Evolutionary conservation across 805 yeast genomes (phyloP), one percentile per base, ranked within the genome.

Genomic region (Cyberlindnera americana): DNA sequence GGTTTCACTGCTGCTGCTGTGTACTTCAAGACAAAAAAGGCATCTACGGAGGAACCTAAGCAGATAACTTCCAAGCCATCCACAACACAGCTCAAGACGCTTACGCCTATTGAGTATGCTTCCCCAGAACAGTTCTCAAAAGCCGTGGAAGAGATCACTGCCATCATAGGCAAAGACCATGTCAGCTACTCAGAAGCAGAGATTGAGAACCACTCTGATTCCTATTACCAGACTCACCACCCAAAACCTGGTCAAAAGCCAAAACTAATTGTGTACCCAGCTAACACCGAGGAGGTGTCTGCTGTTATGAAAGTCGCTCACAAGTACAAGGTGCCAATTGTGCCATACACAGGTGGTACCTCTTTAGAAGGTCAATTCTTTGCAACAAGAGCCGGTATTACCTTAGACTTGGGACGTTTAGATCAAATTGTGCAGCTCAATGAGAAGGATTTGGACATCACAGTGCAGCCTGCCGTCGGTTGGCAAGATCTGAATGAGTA

Each of bases 351-450:
- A 1, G 95, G 93, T 9, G 87, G 87, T 22, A 78, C 93, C 0
- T 81, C 91, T 0, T 63, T 85, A 29, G 95, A 85, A 58, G 95
- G 93, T n/a, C 89, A 85, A 54, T 81, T 77, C 57, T 69, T 81
- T 33, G 81, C 86, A 5, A 81, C 89, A 0, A 68, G 89, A 51
- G 68, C 73, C 5, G 83, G 85, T 2, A 72, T 86, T 22, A 75
- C 84, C 8, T 68, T 83, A 4, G 91, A 84, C 55, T 59, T 83
- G 29, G 66, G 77, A 13, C 63, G 71, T 40, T 74, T 85, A 84
- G 69, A 78, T 59, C 56, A 71, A 32, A 70, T 85, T 6, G 18
- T 84, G 3, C 64, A 65, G 19, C 60, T 85, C 25, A 77, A 83
- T 53, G 70, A 71, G 35, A 68, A 72, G 18, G 95, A 85, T 59